Evolutionary conservation across 2,329 filamentous ascomycete species (phyloP).

Genomic region (Blastomyces percursus): DNA sequence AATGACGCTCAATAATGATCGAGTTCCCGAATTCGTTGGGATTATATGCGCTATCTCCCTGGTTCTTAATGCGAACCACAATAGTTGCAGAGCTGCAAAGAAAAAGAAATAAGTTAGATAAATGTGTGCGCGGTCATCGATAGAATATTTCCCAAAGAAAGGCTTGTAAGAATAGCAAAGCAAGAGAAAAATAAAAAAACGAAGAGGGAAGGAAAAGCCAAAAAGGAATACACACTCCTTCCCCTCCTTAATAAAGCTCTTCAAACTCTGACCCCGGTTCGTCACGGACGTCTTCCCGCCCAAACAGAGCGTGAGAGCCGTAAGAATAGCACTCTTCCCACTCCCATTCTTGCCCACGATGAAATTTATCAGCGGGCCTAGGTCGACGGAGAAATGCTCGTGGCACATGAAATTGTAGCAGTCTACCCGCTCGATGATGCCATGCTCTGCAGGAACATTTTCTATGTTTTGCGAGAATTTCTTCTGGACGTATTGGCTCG

Average conservation of each 20-base stretch:
- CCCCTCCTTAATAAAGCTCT: slow-evolving; percentile 84
- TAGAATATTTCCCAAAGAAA: neutral
- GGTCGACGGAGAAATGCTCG: slow-evolving; percentile 61
- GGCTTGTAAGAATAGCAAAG: neutral
- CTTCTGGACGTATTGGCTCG: slow-evolving; percentile 51
- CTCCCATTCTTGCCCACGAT: slow-evolving; percentile 96
- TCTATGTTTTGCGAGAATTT: slow-evolving; percentile 45
- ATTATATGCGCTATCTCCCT: slow-evolving; percentile 73
- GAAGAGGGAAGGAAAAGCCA: neutral
- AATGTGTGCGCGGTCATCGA: neutral
- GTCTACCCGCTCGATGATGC: slow-evolving; percentile 76
- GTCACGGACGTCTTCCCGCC: slow-evolving; percentile 88
- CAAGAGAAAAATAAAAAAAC: neutral
- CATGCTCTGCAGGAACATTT: slow-evolving; percentile 68
- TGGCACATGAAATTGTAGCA: slow-evolving; percentile 98
- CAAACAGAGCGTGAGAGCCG: slow-evolving; percentile 85
- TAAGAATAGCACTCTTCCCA: slow-evolving; percentile 91
- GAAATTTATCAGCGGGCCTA: slow-evolving; percentile 96
- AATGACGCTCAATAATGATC: slow-evolving; percentile 85
- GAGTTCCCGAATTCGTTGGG: slow-evolving; percentile 69
- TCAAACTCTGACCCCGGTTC: slow-evolving; percentile 81
- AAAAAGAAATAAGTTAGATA: slow-evolving; percentile 5
- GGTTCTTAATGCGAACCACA: slow-evolving; percentile 80
- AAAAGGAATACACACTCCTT: slow-evolving; percentile 47
- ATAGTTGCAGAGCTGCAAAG: slow-evolving; percentile 46